Evolutionary conservation across 345 rosid species (phyloP).

Genomic region (Geranium brycei): DNA sequence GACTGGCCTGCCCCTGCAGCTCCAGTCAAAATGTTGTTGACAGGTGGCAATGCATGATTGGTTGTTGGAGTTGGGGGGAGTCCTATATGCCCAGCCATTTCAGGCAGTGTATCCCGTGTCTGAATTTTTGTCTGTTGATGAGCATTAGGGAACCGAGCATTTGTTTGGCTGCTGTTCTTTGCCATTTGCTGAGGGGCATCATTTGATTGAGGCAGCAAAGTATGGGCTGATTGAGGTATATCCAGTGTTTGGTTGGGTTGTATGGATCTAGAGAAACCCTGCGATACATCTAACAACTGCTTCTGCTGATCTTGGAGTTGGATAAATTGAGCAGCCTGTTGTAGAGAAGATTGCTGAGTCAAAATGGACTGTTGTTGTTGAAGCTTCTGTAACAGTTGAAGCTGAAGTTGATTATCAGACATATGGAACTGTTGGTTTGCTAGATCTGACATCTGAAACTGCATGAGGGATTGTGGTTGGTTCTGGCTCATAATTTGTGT

Average conservation of each 20-base stretch:
- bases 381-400: slow-evolving; percentile 66
- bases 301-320: slow-evolving; percentile 44
- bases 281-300: slow-evolving; percentile 40
- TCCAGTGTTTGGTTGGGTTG: slow-evolving; percentile 29
- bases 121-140: slow-evolving; percentile 28
- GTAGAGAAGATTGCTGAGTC: slow-evolving; percentile 34
- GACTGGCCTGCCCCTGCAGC: slow-evolving; percentile 35
- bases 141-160: slow-evolving; percentile 25
- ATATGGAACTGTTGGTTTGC: slow-evolving; percentile 30
- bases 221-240: slow-evolving; percentile 26
- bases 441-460: slow-evolving; percentile 34
- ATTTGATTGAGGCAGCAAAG: slow-evolving; percentile 29
- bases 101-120: slow-evolving; percentile 29
- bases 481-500: slow-evolving; percentile 28
- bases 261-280: slow-evolving; percentile 36
- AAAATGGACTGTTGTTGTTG: slow-evolving; percentile 46
- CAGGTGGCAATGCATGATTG: slow-evolving; percentile 22
- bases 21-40: slow-evolving; percentile 21
- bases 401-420: slow-evolving; percentile 43
- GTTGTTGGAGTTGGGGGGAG: slow-evolving; percentile 14
- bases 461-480: slow-evolving; percentile 30
- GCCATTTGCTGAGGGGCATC: slow-evolving; percentile 27
- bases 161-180: slow-evolving; percentile 21
- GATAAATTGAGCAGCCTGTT: slow-evolving; percentile 27
- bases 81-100: slow-evolving; percentile 28